A percentile compares a stretch with the other conserved stretches of the same genome.
Evolutionary conservation across 2,329 filamentous ascomycete species (phyloP).

Genomic region (Bipolaris gigantea): DNA sequence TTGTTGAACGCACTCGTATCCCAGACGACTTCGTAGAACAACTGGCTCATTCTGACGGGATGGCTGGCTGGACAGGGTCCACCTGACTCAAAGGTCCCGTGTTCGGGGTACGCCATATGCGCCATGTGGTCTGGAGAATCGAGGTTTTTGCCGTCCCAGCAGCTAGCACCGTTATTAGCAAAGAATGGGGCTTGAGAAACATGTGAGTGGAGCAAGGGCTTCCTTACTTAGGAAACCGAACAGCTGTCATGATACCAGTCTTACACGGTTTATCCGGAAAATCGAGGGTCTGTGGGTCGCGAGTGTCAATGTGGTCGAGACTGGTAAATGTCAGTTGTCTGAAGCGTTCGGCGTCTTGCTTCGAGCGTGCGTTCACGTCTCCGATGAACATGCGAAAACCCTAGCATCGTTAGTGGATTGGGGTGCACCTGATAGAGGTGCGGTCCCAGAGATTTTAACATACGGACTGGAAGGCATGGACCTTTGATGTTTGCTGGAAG

Average conservation of each 20-base stretch:
- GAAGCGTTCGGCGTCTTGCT: constrained; percentile 43
- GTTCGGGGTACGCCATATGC: constrained; percentile 29
- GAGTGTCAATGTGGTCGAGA: constrained; percentile 44
- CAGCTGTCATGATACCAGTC: constrained; percentile 50
- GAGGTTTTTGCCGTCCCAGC: constrained; percentile 30
- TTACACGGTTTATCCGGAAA: constrained; percentile 47
- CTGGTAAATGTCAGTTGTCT: constrained; percentile 52
- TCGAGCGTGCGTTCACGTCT: constrained; percentile 32
- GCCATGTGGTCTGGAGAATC: constrained; percentile 41
- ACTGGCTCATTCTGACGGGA: constrained; percentile 42
- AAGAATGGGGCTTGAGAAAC: neutral
- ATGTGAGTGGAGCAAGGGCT: neutral
- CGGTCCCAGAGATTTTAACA: neutral
- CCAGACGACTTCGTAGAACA: constrained; percentile 34
- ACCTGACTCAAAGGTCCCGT: constrained; percentile 25
- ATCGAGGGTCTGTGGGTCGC: constrained; percentile 46
- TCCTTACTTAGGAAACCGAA: constrained; percentile 43
- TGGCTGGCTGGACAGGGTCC: constrained; percentile 57
- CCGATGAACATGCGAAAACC: constrained; percentile 36
- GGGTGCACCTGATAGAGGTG: neutral
- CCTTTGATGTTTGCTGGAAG: constrained; percentile 38
- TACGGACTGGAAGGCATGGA: constrained; percentile 47
- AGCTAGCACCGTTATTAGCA: constrained; percentile 7
- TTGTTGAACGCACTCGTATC: constrained; percentile 44
- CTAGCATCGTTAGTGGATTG: constrained; percentile 26